These are phyloP conservation scores for Magnaporthales sp. DNA, from an alignment of 2,329 filamentous ascomycete genomes.

Conservation along the genomic window DNA sequence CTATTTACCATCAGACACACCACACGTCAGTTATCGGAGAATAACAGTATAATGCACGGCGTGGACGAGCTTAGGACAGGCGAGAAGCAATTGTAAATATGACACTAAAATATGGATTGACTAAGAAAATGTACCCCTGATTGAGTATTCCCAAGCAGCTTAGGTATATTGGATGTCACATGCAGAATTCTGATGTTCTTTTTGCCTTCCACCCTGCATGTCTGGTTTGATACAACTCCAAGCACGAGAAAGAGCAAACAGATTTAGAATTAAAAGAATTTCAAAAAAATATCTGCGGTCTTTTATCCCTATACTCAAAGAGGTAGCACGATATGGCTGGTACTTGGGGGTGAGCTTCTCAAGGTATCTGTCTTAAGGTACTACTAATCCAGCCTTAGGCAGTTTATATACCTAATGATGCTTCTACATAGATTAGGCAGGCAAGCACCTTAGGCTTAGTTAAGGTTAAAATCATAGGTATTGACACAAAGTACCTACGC, in stretches of 20 bases:
- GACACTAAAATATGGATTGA: no score
- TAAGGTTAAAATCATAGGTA: not conserved
- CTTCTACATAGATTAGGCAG: not conserved
- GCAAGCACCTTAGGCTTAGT: not conserved
- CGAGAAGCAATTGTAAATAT: no score
- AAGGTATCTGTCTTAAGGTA: not conserved
- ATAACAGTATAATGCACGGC: no score
- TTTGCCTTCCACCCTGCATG: not conserved
- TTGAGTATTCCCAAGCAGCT: no score
- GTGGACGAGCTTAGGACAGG: no score
- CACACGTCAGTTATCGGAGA: no score
- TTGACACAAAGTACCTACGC: not conserved
- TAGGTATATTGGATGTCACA: no score
- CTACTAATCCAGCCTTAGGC: not conserved
- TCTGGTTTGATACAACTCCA: not conserved
- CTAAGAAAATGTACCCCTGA: no score
- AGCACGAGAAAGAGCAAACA: not conserved
- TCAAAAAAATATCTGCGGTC: no score
- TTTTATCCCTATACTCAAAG: not conserved
- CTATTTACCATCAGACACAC: no score
- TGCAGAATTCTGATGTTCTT: no score
- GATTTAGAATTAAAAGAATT: no score
- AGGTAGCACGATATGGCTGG: not conserved
- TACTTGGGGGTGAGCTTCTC: not conserved
- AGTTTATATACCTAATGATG: not conserved